Percentiles rank a stretch among this genome's conserved stretches.
phyloP scores from a whole-genome alignment of 2,329 filamentous ascomycete species.

The Colletotrichum truncatum region DNA sequence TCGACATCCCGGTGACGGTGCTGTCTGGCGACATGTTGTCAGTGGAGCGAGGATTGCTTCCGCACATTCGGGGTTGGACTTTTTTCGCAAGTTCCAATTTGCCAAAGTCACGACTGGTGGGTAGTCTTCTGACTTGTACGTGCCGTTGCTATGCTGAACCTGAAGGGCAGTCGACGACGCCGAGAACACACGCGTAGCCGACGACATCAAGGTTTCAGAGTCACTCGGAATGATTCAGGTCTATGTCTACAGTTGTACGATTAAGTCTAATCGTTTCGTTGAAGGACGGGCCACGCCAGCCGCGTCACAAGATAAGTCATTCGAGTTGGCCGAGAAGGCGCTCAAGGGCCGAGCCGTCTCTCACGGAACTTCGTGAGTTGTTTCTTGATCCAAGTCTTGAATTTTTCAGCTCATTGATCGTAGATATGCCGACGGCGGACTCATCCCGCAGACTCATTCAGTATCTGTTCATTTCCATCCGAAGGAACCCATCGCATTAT shows the following conservation, averaged over 20 bases:
- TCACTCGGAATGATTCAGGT: constrained; percentile 34
- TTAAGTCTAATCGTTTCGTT: neutral
- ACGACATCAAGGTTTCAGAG: constrained; percentile 15
- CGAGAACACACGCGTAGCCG: constrained; percentile 9
- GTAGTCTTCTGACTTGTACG: neutral
- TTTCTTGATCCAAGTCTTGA: neutral
- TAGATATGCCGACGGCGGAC: constrained; percentile 21
- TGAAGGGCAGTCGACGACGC: constrained; percentile 25
- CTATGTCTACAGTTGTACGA: constrained; percentile 12
- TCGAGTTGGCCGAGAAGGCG: constrained; percentile 28
- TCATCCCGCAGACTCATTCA: neutral
- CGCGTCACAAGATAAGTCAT: neutral
- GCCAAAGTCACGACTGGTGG: constrained; percentile 31
- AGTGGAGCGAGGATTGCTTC: neutral
- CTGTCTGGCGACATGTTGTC: neutral
- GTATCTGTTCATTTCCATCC: constrained; percentile 16
- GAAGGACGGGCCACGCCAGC: neutral
- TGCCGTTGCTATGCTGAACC: constrained; percentile 5
- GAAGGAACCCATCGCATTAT: constrained; percentile 19
- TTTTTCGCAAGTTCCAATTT: constrained; percentile 32
- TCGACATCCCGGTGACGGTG: neutral
- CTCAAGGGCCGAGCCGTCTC: constrained; percentile 32
- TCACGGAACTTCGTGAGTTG: constrained; percentile 33
- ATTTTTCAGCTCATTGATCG: neutral
- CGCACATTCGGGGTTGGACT: neutral